phyloP scores from a whole-genome alignment of 257 asterid genomes.

The Rubia yunnanensis region DNA sequence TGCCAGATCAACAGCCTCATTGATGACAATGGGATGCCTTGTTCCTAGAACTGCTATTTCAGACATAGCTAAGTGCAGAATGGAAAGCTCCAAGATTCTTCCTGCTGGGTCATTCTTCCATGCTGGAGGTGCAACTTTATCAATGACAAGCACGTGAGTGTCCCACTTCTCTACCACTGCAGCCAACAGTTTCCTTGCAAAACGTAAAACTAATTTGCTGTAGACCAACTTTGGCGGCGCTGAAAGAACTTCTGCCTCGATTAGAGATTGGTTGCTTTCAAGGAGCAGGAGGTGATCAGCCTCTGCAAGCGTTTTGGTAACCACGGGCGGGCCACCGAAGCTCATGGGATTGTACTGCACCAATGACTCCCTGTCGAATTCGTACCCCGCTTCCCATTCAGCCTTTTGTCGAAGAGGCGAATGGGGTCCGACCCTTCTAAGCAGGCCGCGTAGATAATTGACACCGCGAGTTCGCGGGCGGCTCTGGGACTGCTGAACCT shows the following conservation, averaged over 20 bases:
- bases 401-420: slow-evolving; percentile 60
- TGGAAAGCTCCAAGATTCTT: slow-evolving; percentile 78
- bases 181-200: slow-evolving; percentile 73
- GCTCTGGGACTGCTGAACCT: slow-evolving; percentile 89
- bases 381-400: slow-evolving; percentile 50
- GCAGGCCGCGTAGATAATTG: slow-evolving; percentile 49
- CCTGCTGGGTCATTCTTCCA: slow-evolving; percentile 91
- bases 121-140: slow-evolving; percentile 58
- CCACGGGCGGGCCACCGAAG: slow-evolving; percentile 46
- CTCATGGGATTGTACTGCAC: slow-evolving; percentile 78
- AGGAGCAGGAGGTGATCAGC: slow-evolving; percentile 45
- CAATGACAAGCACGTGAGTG: slow-evolving; percentile 57
- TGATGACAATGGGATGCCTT: slow-evolving; percentile 83
- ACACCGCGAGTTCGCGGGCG: slow-evolving; percentile 87
- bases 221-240: slow-evolving; percentile 96
- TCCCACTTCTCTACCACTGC: slow-evolving; percentile 90
- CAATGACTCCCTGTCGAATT: slow-evolving; percentile 43
- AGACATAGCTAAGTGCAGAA: slow-evolving; percentile 91
- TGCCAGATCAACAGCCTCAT: slow-evolving; percentile 98
- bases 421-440: slow-evolving; percentile 91
- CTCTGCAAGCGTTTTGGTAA: slow-evolving; percentile 53
- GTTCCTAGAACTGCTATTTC: slow-evolving; percentile 83
- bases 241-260: slow-evolving; percentile 81
- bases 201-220: slow-evolving; percentile 80
- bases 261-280: slow-evolving; percentile 57